Evolutionary conservation across 768 basidiomycete species (phyloP), one percentile per base, ranked within the genome.

Genomic region (Tricholomella constricta): DNA sequence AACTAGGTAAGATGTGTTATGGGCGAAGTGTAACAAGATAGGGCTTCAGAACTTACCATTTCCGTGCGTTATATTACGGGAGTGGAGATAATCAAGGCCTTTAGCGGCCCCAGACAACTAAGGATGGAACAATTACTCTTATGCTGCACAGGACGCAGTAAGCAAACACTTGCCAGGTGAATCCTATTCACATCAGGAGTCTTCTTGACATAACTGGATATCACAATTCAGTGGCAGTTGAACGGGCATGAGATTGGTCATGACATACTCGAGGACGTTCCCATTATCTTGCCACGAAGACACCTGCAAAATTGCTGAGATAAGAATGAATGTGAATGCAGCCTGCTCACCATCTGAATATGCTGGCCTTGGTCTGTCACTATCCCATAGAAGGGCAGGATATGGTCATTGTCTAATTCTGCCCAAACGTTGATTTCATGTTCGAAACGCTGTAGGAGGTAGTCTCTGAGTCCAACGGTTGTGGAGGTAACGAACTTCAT

Each of bases 281-380:
- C 81, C 82, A 57, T 82, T 76, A 31, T 75, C 71, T 68, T 83
- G 82, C 84, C 84, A 85, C 5, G 83, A 80, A 9, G 83, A 83
- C 27, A 85, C 81, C 82, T 83, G 44, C 10, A 31, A 31, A 17
- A 23, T 46, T 22, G 12, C 46, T 35, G 52, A 34, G 51, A 31
- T 4, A 45, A 23, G 20, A 4, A n/a, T 48, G 20, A 26, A 20
- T 31, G 23, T 22, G 29, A 31, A 37, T 25, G 12, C 36, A 14
- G 49, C 45, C 36, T 17, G 40, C 58, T 65, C 60, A 73, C 82
- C 63, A 80, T 81, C 57, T 83, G 74, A 42, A 84, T 69, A 37
- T 76, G 71, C 35, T 68, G 74, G 0, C 79, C 81, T 51, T 79
- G 69, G 54, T 82, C 72, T 5, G 80, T 81, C 2, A 82, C 78